Evolutionary conservation across 345 rosid species (phyloP).

Genomic region (Heritiera fomes): DNA sequence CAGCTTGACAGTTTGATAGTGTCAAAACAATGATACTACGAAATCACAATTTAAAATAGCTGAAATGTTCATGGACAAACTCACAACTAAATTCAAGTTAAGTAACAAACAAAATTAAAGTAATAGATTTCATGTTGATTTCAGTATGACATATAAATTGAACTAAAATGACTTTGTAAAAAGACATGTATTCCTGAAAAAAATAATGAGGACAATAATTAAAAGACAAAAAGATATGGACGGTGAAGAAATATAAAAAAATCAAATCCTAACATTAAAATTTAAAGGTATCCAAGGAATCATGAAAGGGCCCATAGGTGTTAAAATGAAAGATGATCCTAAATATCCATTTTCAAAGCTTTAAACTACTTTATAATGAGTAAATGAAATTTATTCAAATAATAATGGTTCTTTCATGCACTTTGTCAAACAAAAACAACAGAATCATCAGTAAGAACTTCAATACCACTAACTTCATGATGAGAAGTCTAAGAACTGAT

Average conservation of each 20-base stretch:
- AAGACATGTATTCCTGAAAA: not conserved
- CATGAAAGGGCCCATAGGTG: not conserved
- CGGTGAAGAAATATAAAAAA: not conserved
- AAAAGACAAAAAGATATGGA: not conserved
- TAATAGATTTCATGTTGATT: not conserved
- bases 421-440: slow-evolving; percentile 3
- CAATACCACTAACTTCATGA: not conserved
- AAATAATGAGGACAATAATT: not conserved
- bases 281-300: not conserved
- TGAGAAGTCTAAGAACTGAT: not conserved
- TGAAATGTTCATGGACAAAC: not conserved
- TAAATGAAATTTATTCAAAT: not conserved
- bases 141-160: not conserved
- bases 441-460: not conserved
- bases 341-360: not conserved
- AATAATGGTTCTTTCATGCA: slow-evolving; percentile 2
- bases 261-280: slow-evolving; percentile 7
- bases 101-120: not conserved
- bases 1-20: slow-evolving; percentile 4
- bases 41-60: not conserved
- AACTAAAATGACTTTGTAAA: not conserved
- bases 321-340: not conserved
- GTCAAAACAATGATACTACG: not conserved
- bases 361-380: not conserved
- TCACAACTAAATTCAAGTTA: not conserved